Evolutionary conservation across 1,139 yeast genomes (phyloP), one percentile per base, ranked within the genome.

Genomic region (Taphrina betulina): DNA sequence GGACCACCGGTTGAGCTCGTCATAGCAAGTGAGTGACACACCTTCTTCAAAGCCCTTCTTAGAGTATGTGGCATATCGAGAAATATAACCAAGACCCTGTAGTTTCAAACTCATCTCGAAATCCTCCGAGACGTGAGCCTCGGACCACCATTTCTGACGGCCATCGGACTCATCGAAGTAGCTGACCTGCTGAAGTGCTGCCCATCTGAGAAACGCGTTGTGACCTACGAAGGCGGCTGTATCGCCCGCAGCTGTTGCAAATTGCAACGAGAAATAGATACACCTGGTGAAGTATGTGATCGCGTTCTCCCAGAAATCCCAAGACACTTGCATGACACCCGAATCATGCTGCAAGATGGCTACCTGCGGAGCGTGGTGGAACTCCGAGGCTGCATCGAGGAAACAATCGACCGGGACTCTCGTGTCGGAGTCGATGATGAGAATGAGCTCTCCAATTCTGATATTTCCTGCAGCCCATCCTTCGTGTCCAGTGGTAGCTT

Each of bases 211-310:
- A 50, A 60, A 58, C 16, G 62, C 61, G 38, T 60, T 60, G 36
- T 60, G 62, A 5, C 62, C 62, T 17, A 58, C 62, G 24, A 60
- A 60, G 2, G 62, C 62, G 17, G 61, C 62, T 3, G 55, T 56
- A 44, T 60, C 62, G 28, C 62, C 62, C 17, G 60, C 58, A 8
- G 62, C 58, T 5, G 62, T 60, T 10, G 62, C 62, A 26, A 53
- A 60, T 29, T 53, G 57, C 23, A 60, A 44, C 7, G 62, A 60
- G 38, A 58, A 57, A 51, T 58, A 60, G 43, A 60, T 57, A 31
- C 58, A 52, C 14, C 60, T 51, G 1, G 61, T 60, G 51, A 60
- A 60, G 57, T 57, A 60, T n/a, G 61, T 52, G 41, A 60, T 60
- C 23, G 57, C 53, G 28, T 60, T 59, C 41, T 60, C 62, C 62